Percentiles rank a stretch among this genome's conserved stretches.
These are phyloP conservation scores for Rhodamnia argentea DNA, from an alignment of 345 rosid species.

Conservation along the genomic window DNA sequence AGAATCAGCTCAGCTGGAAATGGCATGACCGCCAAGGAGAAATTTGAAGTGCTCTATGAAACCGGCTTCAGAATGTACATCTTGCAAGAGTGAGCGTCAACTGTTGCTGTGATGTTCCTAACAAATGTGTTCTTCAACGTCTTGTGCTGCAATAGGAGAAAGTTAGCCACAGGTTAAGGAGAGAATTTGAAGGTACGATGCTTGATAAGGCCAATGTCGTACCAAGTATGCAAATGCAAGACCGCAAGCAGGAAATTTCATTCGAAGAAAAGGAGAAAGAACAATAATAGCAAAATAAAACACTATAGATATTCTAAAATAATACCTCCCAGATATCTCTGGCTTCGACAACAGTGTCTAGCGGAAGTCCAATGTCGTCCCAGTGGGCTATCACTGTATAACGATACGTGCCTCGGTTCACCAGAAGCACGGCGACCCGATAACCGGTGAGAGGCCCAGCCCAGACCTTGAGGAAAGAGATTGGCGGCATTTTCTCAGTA, in stretches of 20 bases:
- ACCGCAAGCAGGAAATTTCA: background rate
- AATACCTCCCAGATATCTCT: constrained; percentile 81
- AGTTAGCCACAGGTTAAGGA: background rate
- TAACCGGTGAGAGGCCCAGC: constrained; percentile 60
- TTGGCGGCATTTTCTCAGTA: background rate
- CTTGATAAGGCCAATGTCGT: background rate
- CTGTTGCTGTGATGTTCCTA: constrained; percentile 44
- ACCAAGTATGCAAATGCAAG: background rate
- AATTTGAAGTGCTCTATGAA: constrained; percentile 15
- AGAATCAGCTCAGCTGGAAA: background rate
- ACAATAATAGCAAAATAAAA: background rate
- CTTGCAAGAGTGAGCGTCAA: constrained; percentile 59
- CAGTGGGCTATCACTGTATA: constrained; percentile 43
- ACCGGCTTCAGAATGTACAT: constrained; percentile 71
- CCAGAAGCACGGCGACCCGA: constrained; percentile 47
- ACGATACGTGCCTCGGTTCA: constrained; percentile 40
- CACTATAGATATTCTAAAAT: background rate
- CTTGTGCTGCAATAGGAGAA: constrained; percentile 51
- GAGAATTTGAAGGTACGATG: background rate
- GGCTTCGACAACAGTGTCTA: constrained; percentile 36
- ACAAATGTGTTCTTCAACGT: constrained; percentile 42
- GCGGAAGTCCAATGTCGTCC: constrained; percentile 67
- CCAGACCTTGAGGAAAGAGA: constrained; percentile 44
- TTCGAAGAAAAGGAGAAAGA: background rate
- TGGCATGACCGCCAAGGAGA: background rate